phyloP scores from a whole-genome alignment of 768 basidiomycete species.

The Holtermanniella nyarrowii region DNA sequence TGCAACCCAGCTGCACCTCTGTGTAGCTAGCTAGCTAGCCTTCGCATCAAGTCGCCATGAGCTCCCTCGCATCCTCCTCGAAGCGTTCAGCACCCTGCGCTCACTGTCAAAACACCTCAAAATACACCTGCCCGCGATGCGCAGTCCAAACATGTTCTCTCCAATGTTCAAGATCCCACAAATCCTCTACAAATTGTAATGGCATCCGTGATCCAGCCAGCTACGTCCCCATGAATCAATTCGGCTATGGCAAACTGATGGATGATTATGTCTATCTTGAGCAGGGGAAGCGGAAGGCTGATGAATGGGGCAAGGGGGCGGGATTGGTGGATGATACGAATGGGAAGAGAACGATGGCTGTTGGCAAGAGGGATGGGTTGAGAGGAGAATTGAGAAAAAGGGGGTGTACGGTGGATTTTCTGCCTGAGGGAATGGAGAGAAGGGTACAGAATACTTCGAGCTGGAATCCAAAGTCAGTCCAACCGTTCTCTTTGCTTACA shows the following conservation, averaged over 20 bases:
- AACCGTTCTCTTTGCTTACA: conserved; percentile 8
- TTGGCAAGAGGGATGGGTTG: conserved; percentile 58
- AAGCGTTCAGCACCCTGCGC: conserved; percentile 4
- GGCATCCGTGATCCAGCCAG: conserved; percentile 28
- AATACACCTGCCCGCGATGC: conserved; percentile 40
- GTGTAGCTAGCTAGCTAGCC: neutral
- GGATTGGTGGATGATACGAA: conserved; percentile 38
- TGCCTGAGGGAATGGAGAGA: conserved; percentile 74
- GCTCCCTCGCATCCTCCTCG: neutral
- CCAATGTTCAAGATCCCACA: conserved; percentile 31
- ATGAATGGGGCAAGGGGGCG: conserved; percentile 50
- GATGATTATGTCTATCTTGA: conserved; percentile 80
- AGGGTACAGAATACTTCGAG: conserved; percentile 66
- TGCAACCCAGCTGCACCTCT: neutral
- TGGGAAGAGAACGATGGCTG: conserved; percentile 34
- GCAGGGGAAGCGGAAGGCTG: conserved; percentile 64
- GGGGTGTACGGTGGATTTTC: conserved; percentile 64
- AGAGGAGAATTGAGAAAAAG: conserved; percentile 56
- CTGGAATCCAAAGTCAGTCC: conserved; percentile 69
- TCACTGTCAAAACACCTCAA: conserved; percentile 20
- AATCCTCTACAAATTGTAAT: conserved; percentile 19
- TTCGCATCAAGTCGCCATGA: neutral
- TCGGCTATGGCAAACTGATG: conserved; percentile 78
- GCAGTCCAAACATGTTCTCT: conserved; percentile 30
- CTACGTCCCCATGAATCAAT: conserved; percentile 59